Evolutionary conservation across 768 basidiomycete genomes (phyloP).

Genomic region (Pisolithus marmoratus): DNA sequence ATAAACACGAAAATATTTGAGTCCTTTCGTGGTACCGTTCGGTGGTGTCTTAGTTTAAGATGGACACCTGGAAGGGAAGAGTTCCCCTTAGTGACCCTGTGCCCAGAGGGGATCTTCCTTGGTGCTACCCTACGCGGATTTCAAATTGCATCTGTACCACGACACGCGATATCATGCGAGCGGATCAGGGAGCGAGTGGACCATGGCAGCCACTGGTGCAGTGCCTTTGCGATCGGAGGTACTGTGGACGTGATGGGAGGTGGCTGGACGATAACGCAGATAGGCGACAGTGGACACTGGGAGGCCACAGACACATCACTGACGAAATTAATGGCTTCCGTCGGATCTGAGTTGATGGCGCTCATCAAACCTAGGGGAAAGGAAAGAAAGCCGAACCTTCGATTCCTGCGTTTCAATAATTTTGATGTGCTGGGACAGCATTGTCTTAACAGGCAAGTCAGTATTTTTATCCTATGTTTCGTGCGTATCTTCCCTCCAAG

Average conservation of each 20-base stretch:
- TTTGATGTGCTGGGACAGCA: constrained; percentile 35
- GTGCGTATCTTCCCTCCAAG: neutral
- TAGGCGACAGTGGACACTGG: too few species aligned
- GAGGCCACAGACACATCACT: neutral
- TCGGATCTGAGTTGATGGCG: constrained; percentile 1
- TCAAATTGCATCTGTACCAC: neutral
- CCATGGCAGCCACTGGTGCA: too few species aligned
- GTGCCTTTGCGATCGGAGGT: too few species aligned
- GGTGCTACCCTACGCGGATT: neutral
- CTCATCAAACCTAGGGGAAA: constrained; percentile 3
- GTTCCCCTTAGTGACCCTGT: constrained; percentile 12
- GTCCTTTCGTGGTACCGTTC: constrained; percentile 27
- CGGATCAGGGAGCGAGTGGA: too few species aligned
- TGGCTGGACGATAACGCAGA: too few species aligned
- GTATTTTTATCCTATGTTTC: constrained; percentile 6
- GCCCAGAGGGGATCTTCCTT: neutral
- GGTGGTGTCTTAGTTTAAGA: constrained; percentile 40
- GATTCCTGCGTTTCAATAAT: constrained; percentile 23
- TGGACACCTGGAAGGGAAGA: constrained; percentile 51
- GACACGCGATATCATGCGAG: too few species aligned
- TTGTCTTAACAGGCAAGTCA: constrained; percentile 35
- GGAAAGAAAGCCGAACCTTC: constrained; percentile 12
- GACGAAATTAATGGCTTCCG: neutral
- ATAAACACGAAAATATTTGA: neutral
- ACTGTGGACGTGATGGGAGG: too few species aligned